Evolutionary conservation across 495 filamentous ascomycete species (phyloP), one percentile per base, ranked within the genome.

Genomic region (Collariella sp.): DNA sequence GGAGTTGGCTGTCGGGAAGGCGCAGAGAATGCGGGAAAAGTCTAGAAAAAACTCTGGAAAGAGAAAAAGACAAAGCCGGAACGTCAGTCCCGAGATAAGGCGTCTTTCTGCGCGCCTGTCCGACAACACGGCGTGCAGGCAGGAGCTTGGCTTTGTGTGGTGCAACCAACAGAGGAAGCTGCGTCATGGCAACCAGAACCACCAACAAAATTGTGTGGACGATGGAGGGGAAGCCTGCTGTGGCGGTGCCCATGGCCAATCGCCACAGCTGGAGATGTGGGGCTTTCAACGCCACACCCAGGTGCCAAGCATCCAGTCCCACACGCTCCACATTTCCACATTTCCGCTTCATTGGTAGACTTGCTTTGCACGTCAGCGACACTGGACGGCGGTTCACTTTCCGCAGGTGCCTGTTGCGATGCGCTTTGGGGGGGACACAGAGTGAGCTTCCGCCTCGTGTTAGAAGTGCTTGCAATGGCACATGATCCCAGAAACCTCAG

Each of bases 101-200:
- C 36, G 34, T 18, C 26, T 42, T 22, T 35, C 29, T 40, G 23
- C 18, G 44, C 15, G 16, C 39, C 46, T 34, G 19, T 36, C 10
- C 29, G 38, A 43, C 22, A 19, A 12, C 46, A 16, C 39, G 13
- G 46, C 46, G 39, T 5, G 35, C 48, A 60, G 38, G 54, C 48
- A 54, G 50, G 41, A 55, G 57, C 57, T 58, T 57, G 59, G 59
- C 55, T 51, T 55, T 57, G 54, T 54, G n/a, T n/a, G n/a, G n/a
- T n/a, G 51, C 24, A 26, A 39, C 29, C n/a, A 20, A 46, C 46
- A 24, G 40, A 15, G 49, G 42, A 56, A 58, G 49, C 58, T 66
- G 65, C 65, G 65, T 66, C 65, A 68, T 64, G 64, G 65, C 60
- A 65, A 60, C 55, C 19, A 34, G 24, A 53, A 33, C 41, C 36